phyloP scores from a whole-genome alignment of 23 red algal species.

The Cyanidium caldarium region DNA sequence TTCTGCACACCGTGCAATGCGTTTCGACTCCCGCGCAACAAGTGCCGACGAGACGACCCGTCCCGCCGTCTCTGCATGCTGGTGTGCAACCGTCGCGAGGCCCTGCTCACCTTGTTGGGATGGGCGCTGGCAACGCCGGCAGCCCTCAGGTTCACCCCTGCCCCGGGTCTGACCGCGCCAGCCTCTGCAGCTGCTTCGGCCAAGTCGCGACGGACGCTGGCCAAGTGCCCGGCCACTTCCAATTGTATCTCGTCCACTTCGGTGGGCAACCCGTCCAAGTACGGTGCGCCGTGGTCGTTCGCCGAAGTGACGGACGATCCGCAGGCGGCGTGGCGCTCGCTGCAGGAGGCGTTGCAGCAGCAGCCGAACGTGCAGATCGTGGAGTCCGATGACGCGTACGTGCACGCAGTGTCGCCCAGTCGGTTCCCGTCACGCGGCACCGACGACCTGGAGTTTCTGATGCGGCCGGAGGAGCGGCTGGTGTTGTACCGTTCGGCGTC shows the following conservation, averaged over 20 bases:
- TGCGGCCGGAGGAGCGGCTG: conserved; percentile 26
- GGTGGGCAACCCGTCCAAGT: conserved; percentile 67
- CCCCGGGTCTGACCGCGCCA: no score
- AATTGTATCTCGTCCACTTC: conserved; percentile 56
- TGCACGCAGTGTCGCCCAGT: conserved; percentile 52
- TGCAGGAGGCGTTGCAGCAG: conserved; percentile 20
- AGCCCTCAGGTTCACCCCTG: no score
- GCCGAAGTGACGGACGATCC: conserved; percentile 30
- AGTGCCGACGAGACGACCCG: no score
- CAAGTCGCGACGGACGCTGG: neutral
- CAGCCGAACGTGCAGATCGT: conserved; percentile 14
- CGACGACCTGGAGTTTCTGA: conserved; percentile 68
- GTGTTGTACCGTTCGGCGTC: conserved; percentile 33
- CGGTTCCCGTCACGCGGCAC: conserved; percentile 15
- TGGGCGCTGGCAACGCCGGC: no score
- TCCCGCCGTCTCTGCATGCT: no score
- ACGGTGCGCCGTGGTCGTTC: conserved; percentile 59
- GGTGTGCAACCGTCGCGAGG: no score
- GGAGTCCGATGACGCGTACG: conserved; percentile 26
- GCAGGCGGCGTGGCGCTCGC: conserved; percentile 31
- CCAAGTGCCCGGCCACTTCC: conserved; percentile 38
- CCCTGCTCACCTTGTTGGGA: no score
- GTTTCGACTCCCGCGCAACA: no score
- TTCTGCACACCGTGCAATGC: no score
- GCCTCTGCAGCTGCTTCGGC: neutral